These are phyloP conservation scores for Lunularia cruciata DNA, from an alignment of 225 moss, liverwort and hornwort genomes.

Conservation along the genomic window DNA sequence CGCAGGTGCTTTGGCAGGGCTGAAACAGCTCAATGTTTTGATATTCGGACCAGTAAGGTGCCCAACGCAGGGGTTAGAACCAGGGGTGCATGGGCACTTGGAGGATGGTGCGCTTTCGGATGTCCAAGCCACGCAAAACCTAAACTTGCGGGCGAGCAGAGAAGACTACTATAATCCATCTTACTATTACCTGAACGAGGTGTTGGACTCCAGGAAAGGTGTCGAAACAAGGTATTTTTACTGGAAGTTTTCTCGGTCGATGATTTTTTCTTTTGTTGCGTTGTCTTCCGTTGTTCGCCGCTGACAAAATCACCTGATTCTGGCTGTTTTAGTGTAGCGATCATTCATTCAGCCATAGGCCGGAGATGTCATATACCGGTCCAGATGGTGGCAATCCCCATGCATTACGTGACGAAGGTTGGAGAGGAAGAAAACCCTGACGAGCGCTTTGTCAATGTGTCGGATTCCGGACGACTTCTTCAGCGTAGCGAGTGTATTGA, in stretches of 20 bases:
- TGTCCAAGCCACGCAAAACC: slow-evolving; percentile 33
- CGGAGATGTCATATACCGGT: slow-evolving; percentile 58
- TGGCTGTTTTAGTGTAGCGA: slow-evolving; percentile 50
- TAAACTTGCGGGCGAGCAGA: slow-evolving; percentile 46
- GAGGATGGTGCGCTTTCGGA: slow-evolving; percentile 32
- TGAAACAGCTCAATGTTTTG: slow-evolving; percentile 53
- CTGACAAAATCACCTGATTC: neutral
- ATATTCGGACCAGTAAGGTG: slow-evolving; percentile 41
- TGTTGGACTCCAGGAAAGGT: slow-evolving; percentile 55
- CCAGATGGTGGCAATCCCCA: slow-evolving; percentile 55
- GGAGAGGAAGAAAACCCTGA: slow-evolving; percentile 46
- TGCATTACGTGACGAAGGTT: slow-evolving; percentile 56
- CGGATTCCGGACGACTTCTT: slow-evolving; percentile 49
- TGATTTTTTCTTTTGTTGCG: neutral
- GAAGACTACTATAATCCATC: slow-evolving; percentile 52
- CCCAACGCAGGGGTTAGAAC: slow-evolving; percentile 20
- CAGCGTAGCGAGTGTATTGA: slow-evolving; percentile 58
- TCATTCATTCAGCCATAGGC: slow-evolving; percentile 59
- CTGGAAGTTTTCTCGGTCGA: neutral
- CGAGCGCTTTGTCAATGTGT: slow-evolving; percentile 56
- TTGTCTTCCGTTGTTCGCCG: neutral
- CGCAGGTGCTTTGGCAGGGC: slow-evolving; percentile 42
- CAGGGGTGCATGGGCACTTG: slow-evolving; percentile 18
- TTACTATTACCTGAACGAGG: slow-evolving; percentile 55
- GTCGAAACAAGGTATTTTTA: slow-evolving; percentile 51